Evolutionary conservation across 352 stramenopile genomes (phyloP).

Genomic region (Saprolegnia parasitica): DNA sequence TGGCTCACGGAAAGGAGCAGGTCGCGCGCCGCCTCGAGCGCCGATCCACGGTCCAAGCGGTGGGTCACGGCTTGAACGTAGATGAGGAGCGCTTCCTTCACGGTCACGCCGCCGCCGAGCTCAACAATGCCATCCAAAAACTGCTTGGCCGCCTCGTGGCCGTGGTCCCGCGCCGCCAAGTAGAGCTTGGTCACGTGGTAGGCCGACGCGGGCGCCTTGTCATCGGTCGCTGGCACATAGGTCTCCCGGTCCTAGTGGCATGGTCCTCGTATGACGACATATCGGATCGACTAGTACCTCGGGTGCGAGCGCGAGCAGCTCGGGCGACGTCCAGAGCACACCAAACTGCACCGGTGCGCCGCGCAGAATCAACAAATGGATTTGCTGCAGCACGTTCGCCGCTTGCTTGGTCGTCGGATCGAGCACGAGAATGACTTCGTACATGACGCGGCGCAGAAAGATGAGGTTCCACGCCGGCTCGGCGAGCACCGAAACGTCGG

Average conservation of each 20-base stretch:
- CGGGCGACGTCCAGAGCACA: conserved; percentile 63
- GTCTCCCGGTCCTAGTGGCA: conserved; percentile 9
- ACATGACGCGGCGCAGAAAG: conserved; percentile 84
- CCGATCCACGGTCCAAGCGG: background rate
- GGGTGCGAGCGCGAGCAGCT: conserved; percentile 40
- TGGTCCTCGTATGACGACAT: background rate
- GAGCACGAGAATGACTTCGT: conserved; percentile 72
- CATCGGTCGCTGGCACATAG: conserved; percentile 28
- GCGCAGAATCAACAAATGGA: conserved; percentile 66
- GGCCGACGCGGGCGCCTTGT: conserved; percentile 45
- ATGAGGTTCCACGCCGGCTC: conserved; percentile 74
- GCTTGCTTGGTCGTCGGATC: conserved; percentile 54
- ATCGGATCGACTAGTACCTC: conserved; percentile 19
- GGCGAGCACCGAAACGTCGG: conserved; percentile 43
- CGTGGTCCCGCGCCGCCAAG: background rate
- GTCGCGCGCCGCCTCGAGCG: conserved; percentile 37
- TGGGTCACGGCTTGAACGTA: conserved; percentile 15
- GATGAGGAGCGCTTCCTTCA: conserved; percentile 21
- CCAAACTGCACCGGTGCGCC: conserved; percentile 71
- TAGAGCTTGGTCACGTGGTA: conserved; percentile 81
- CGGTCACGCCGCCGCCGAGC: conserved; percentile 1
- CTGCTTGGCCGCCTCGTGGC: background rate
- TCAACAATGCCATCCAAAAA: conserved; percentile 18
- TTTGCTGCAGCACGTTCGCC: conserved; percentile 47
- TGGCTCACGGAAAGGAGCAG: conserved; percentile 44